Conservation (phyloP, 208 protist species). For the Acanthamoeba culbertsoni region DNA sequence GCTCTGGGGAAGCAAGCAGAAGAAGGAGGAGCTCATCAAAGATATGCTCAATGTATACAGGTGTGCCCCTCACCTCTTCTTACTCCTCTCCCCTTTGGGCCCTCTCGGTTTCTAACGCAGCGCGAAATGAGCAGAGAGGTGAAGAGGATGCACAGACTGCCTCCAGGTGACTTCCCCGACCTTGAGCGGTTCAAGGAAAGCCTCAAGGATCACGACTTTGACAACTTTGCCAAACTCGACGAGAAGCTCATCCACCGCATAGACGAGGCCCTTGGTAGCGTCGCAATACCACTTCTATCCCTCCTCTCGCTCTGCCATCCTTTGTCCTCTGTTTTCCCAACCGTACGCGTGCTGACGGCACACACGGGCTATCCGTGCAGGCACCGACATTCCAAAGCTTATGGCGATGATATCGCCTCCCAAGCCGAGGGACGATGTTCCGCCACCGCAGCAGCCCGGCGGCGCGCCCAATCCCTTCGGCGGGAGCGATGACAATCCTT, state of each 20-base stretch:
- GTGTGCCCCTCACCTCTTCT: too few species aligned
- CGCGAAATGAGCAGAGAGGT: conserved; percentile 21
- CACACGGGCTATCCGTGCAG: not conserved
- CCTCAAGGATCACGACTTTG: conserved; percentile 66
- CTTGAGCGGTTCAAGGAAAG: conserved; percentile 65
- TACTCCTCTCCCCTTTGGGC: too few species aligned
- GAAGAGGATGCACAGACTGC: conserved; percentile 65
- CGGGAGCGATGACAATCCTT: not conserved
- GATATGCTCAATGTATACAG: conserved; percentile 71
- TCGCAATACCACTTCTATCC: not conserved
- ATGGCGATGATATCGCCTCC: conserved; percentile 61
- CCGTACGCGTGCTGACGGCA: not conserved
- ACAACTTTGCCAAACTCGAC: conserved; percentile 75
- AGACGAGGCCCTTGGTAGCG: conserved; percentile 63
- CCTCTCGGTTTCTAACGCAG: not conserved
- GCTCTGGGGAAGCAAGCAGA: conserved; percentile 81
- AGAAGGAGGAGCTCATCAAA: conserved; percentile 77
- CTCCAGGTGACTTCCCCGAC: conserved; percentile 79
- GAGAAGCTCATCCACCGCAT: conserved; percentile 61
- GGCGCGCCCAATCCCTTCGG: not conserved
- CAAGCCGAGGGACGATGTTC: not conserved
- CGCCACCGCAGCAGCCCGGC: not conserved
- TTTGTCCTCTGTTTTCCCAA: not conserved
- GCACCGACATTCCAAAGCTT: conserved; percentile 68
- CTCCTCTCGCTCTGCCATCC: not conserved